Percentiles rank a stretch among this genome's conserved stretches.
phyloP scores from a whole-genome alignment of 108 stramenopile genomes.

The Cyclostephanos invisitatus region DNA sequence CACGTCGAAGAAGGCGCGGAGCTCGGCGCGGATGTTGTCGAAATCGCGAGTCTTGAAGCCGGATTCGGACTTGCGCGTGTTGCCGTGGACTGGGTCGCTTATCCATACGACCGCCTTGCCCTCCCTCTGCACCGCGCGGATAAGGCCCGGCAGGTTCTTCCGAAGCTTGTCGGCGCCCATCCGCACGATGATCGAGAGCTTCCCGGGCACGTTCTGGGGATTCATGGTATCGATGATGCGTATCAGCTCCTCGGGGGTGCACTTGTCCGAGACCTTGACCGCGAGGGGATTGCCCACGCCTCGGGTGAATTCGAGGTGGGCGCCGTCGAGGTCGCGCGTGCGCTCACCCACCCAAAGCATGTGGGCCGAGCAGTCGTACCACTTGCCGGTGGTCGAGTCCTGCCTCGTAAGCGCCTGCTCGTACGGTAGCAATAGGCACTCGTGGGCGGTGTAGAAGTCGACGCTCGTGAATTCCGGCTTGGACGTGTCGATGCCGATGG shows the following conservation, averaged over 20 bases:
- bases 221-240: constrained; percentile 92
- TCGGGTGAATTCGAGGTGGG: constrained; percentile 97
- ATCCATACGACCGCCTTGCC: constrained; percentile 96
- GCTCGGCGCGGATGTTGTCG: constrained; percentile 92
- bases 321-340: constrained; percentile 95
- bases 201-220: constrained; percentile 95
- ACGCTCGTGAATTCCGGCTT: constrained; percentile 87
- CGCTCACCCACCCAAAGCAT: constrained; percentile 99
- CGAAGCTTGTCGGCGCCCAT: constrained; percentile 97
- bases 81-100: constrained; percentile 98
- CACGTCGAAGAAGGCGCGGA: constrained; percentile 98
- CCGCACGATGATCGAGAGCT: constrained; percentile 96
- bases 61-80: constrained; percentile 92
- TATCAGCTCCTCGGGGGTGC: constrained; percentile 92
- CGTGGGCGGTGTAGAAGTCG: constrained; percentile 96
- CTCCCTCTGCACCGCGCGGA: constrained; percentile 95
- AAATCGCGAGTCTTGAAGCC: constrained; percentile 98
- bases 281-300: constrained; percentile 98
- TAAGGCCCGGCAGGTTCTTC: constrained; percentile 93
- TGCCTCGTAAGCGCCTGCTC: constrained; percentile 96
- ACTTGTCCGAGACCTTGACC: constrained; percentile 97
- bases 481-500: constrained; percentile 93
- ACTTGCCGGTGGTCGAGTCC: constrained; percentile 95
- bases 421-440: constrained; percentile 97
- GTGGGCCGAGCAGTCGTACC: constrained; percentile 97